Evolutionary conservation across 116 monocot species (phyloP).

Genomic region (Cymodocea nodosa): DNA sequence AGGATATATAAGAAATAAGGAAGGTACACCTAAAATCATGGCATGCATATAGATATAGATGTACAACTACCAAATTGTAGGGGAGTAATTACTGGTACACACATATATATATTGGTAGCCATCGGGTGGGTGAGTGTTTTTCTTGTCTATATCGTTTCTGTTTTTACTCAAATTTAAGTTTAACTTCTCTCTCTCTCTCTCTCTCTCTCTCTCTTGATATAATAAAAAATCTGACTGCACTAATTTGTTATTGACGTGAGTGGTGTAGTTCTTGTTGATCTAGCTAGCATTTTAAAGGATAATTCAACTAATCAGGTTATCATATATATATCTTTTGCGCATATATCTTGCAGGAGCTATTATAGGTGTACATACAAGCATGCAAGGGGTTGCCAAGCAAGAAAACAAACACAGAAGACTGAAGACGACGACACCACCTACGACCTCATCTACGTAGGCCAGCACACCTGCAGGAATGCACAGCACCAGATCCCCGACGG

Average conservation of each 20-base stretch:
- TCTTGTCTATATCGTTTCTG: too few species aligned
- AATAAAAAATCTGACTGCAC: too few species aligned
- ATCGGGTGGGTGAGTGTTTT: too few species aligned
- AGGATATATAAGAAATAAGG: too few species aligned
- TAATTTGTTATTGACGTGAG: too few species aligned
- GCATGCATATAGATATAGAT: too few species aligned
- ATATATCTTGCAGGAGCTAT: constrained; percentile 38
- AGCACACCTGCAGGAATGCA: constrained; percentile 38
- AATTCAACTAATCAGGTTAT: neutral
- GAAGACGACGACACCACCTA: constrained; percentile 27
- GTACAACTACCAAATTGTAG: too few species aligned
- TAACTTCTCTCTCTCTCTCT: neutral
- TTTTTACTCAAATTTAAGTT: too few species aligned
- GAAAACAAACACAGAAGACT: constrained; percentile 34
- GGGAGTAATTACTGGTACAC: too few species aligned
- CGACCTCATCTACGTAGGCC: constrained; percentile 36
- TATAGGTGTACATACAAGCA: constrained; percentile 61
- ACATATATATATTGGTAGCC: too few species aligned
- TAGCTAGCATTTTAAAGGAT: neutral
- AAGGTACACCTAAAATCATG: too few species aligned
- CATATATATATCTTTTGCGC: neutral
- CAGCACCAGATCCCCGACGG: neutral
- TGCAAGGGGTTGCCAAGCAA: constrained; percentile 36
- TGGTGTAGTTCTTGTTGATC: neutral
- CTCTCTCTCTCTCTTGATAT: neutral